Base-by-base conservation (phyloP, 768 basidiomycete species). In the Pisolithus microcarpus region DNA sequence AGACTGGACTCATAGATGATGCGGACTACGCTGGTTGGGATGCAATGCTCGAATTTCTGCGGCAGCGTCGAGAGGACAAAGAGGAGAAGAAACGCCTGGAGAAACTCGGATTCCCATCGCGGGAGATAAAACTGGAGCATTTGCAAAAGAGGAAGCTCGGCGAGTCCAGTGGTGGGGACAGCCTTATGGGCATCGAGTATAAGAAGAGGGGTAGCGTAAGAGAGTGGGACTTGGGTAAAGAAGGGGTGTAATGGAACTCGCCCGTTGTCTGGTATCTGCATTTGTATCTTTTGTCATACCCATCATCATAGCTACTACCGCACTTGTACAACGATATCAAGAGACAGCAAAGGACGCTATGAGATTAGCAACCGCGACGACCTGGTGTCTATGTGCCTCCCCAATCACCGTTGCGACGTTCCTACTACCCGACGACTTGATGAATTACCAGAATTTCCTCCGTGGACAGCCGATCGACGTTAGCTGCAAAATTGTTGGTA, bases 151-250 rank as follows among this genome's bases (percentile, higher is more conserved):
- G 54, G 70, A 73, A 62, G 60, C 73, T 62, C 69, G 71, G 76
- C 57, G 66, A 67, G 30, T 8, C 54, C 54, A 70, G 66, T 46
- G 68, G 73, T 48, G 67, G 72, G 30, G 73, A 72, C 26, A 83
- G 75, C 56, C 68, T 91, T 48, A 83, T 91, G 85, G 82, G 85
- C 49, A 89, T 93, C 50, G 79, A 84, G 66, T 97, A 96, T 63
- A 84, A 81, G 67, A 94, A 91, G 71, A 74, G 78, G 49, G 94
- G 94, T 0, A 73, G 81, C 3, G 84, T 90, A 43, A 72, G 94
- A 63, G 94, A 95, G 66, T 97, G 94, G 94, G 94, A 97, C 71
- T 58, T 89, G 58, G 92, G 93, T 26, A 97, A 96, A 75, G 85
- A 88, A 55, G 74, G 72, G 15, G 61, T 73, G 51, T 74, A 57